A percentile compares a stretch with the other conserved stretches of the same genome.
phyloP scores from a whole-genome alignment of 805 yeast species.

The Tetrapisispora fleetii region DNA sequence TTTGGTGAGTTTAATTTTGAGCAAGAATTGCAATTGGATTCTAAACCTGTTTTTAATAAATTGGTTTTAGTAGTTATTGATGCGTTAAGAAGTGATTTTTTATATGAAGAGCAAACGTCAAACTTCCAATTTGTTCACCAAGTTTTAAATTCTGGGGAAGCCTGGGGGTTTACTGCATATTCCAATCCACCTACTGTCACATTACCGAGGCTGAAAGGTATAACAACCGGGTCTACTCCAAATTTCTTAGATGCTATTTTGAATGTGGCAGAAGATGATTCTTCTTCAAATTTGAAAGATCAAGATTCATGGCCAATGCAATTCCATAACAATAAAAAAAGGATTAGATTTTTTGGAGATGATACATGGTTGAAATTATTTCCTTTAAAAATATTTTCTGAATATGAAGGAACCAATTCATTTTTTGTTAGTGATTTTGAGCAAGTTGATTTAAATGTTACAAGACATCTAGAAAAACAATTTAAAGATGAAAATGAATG shows the following conservation, averaged over 20 bases:
- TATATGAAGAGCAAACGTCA: conserved; percentile 53
- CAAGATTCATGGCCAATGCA: conserved; percentile 89
- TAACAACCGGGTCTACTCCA: conserved; percentile 92
- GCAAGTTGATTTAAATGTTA: conserved; percentile 88
- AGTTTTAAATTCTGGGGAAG: conserved; percentile 55
- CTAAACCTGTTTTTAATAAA: conserved; percentile 42
- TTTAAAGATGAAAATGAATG: conserved; percentile 40
- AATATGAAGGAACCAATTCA: conserved; percentile 79
- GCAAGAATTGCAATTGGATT: conserved; percentile 22
- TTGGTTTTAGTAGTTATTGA: conserved; percentile 81
- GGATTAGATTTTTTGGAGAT: conserved; percentile 84
- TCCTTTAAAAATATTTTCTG: conserved; percentile 51
- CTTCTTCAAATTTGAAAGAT: conserved; percentile 50
- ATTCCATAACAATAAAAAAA: conserved; percentile 30
- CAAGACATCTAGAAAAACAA: conserved; percentile 67
- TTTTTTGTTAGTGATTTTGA: conserved; percentile 93
- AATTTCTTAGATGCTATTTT: conserved; percentile 88
- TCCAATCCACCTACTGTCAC: conserved; percentile 97
- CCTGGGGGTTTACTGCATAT: conserved; percentile 81
- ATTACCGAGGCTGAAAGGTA: conserved; percentile 82
- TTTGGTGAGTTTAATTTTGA: conserved; percentile 32
- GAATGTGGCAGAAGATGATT: conserved; percentile 85
- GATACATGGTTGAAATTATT: conserved; percentile 95
- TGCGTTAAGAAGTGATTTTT: conserved; percentile 83
- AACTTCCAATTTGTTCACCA: conserved; percentile 58